Evolutionary conservation across 1,284 basidiomycete species (phyloP).

Genomic region (Cutaneotrichosporon cyanovorans): DNA sequence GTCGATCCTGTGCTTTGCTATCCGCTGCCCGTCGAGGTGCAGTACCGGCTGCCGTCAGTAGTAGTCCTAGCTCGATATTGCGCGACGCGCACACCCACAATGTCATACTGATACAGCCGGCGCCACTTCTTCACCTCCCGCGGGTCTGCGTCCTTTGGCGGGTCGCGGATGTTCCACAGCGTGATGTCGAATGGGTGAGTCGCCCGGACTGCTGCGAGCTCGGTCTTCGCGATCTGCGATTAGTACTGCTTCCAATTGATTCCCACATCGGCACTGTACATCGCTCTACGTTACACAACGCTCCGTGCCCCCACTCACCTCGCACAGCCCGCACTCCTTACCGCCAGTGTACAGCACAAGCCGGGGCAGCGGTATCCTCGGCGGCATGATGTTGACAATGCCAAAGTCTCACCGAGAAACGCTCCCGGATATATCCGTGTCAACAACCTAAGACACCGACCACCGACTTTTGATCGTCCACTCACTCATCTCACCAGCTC

Average conservation of each 20-base stretch:
- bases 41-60: constrained; percentile 36
- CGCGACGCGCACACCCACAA: constrained; percentile 25
- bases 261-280: too few species aligned
- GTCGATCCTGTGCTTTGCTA: constrained; percentile 44
- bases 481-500: background rate
- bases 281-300: too few species aligned
- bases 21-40: constrained; percentile 34
- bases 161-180: constrained; percentile 41
- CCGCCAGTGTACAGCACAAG: constrained; percentile 45
- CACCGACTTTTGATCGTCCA: background rate
- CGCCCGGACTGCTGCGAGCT: constrained; percentile 28
- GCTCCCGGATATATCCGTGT: too few species aligned
- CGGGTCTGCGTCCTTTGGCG: constrained; percentile 26
- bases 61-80: background rate
- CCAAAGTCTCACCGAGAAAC: background rate
- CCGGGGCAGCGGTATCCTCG: constrained; percentile 28
- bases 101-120: constrained; percentile 43
- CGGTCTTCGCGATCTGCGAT: constrained; percentile 35
- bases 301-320: constrained; percentile 29
- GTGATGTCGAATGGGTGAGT: constrained; percentile 38
- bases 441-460: background rate
- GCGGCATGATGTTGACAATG: constrained; percentile 37
- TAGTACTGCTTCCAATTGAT: background rate
- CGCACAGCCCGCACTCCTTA: constrained; percentile 44
- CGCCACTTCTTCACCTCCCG: constrained; percentile 38